Evolutionary conservation across 225 moss, liverwort and hornwort genomes (phyloP), one percentile per base, ranked within the genome.

Genomic region (Asterella californica): DNA sequence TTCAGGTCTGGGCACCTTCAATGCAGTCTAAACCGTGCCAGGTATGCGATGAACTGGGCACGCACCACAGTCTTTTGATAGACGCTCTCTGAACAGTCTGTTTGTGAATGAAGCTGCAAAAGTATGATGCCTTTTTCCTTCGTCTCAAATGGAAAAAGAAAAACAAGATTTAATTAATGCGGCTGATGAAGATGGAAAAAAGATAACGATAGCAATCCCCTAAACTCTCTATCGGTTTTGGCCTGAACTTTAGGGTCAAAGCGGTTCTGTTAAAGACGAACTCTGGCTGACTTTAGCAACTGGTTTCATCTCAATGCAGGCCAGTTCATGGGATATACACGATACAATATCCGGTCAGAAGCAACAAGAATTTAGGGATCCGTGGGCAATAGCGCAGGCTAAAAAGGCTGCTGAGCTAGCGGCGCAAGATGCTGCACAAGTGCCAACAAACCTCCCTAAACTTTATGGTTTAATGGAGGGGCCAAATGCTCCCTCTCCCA

Each of bases 321-420:
- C 88, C 50, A 94, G 91, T 83, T 90, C 92, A 11, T 97, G 94
- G 94, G 92, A 94, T 84, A 94, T 97, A 83, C 85, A 81, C 66
- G 94, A 96, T 85, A 86, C 92, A n/a, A 74, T 92, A 59, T 84
- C 87, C 27, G 94, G 94, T 65, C 91, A 90, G 80, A 87, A 90
- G 21, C 91, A 90, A 64, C 91, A 84, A 12, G 90, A 94, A 78
- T 79, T 87, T 77, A 86, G 86, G 61, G 89, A 94, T 63, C 94
- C 96, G 29, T 96, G 94, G 96, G 89, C 92, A 75, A 92, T 94
- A 83, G 89, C 90, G 33, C 85, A 94, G 65, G 90, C 89, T 29
- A 82, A 63, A 27, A 92, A 88, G 80, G 85, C 81, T 27, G 88
- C 87, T 54, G 87, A 90, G 79, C 89, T 90, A 68, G 90, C 96